Conservation (phyloP, 768 basidiomycete species). For the Favolaschia claudopus region DNA sequence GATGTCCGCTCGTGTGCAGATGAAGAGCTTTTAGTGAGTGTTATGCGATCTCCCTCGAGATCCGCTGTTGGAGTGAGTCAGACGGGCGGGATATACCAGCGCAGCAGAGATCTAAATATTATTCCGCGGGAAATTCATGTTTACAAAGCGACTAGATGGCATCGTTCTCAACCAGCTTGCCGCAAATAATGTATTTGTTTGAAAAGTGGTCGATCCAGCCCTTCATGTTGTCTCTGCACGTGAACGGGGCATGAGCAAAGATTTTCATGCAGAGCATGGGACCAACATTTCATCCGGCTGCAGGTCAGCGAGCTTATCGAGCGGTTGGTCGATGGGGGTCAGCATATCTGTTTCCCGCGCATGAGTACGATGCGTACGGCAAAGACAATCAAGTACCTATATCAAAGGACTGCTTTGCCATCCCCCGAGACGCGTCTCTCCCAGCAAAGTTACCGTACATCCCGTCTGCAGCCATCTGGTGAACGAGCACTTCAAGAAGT, state of each 20-base stretch:
- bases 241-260: conserved; percentile 9
- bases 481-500: neutral
- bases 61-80: no score
- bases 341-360: conserved; percentile 74
- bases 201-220: conserved; percentile 96
- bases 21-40: no score
- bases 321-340: conserved; percentile 83
- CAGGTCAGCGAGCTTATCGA: conserved; percentile 86
- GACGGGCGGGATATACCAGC: no score
- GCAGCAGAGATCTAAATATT: neutral
- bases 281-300: conserved; percentile 84
- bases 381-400: conserved; percentile 54
- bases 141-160: conserved; percentile 42
- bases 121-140: neutral
- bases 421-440: conserved; percentile 92
- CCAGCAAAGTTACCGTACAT: conserved; percentile 99
- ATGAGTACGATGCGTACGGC: neutral
- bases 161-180: conserved; percentile 85
- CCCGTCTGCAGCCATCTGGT: conserved; percentile 63
- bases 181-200: conserved; percentile 91
- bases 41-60: no score
- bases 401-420: conserved; percentile 98
- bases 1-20: no score
- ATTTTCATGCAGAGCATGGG: conserved; percentile 1
- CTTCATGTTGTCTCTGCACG: conserved; percentile 87